Evolutionary conservation across 2,329 filamentous ascomycete genomes (phyloP), one percentile per base, ranked within the genome.

Genomic region (Apiospora phragmitis): DNA sequence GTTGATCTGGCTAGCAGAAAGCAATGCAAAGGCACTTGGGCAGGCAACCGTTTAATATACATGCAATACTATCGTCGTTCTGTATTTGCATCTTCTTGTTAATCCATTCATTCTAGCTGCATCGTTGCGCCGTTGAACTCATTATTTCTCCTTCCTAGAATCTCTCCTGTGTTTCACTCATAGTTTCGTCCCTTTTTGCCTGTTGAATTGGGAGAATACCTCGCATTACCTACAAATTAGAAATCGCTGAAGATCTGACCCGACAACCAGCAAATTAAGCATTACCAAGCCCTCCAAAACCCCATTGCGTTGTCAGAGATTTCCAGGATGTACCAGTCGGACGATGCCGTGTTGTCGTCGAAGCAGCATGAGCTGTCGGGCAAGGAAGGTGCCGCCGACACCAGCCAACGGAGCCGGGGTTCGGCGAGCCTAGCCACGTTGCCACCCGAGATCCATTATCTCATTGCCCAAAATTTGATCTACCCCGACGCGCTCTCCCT

Each of bases 401-500:
- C 49, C 49, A 29, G 3, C 9, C 49, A 26, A 59, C 11, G 12
- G 29, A 18, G 65, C 65, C 42, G 65, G 11, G 35, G 35, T 42
- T 29, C n/a, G 29, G 55, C 32, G 1, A 62, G 55, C n/a, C 32
- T 62, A 35, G 55, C 55, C 32, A 62, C 55, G 32, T 38, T 93
- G 2, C 92, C 92, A 1, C 83, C 89, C 0, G 92, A 94, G 75
- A 83, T 93, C n/a, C 91, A 93, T 74, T 78, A 91, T 1, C 84
- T 89, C 67, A 90, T 93, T 70, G 83, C 88, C 42, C 78, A 84
- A 14, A 83, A 88, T 69, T 88, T 93, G 71, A 86, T 86, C 42
- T 93, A 93, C 72, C 92, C 92, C 0, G 91, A 94, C 72, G 91
- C 92, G 0, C 85, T 93, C 1, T 91, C 91, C 0, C 82, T 93